Evolutionary conservation across 257 asterid genomes (phyloP), one percentile per base, ranked within the genome.

Genomic region (Striga asiatica): DNA sequence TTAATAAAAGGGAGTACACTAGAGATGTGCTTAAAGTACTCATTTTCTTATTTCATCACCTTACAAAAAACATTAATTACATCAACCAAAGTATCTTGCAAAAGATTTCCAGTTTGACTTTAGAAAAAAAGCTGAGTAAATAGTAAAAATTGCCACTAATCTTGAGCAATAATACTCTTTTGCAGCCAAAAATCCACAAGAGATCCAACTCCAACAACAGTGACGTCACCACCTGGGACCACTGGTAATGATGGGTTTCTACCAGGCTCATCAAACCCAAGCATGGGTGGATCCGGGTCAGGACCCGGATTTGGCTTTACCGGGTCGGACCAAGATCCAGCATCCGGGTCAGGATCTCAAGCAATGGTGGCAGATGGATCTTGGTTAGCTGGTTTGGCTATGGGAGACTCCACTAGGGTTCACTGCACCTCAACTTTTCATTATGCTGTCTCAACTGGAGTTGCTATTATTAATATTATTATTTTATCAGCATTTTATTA

Each of bases 161-260:
- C 4, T 46, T 41, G 3, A 3, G 1, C 32, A n/a, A n/a, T n/a
- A n/a, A 8, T 4, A 48, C 20, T 7, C 55, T 51, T 56, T 8
- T 72, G 74, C 93, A 89, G 97, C 71, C 92, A 82, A 67, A 89
- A 89, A 77, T 85, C 97, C 19, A 73, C 97, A 3, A 81, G 76
- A 64, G 92, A 85, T 68, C 68, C 94, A 3, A 62, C 79, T 2
- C 76, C 42, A 35, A 35, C 93, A 46, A 43, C 84, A 47, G 65
- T 77, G 50, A 63, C 85, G 60, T 48, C 16, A 6, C 64, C 80
- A 62, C 42, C 45, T 2, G 84, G 61, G 34, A 56, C 74, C 50
- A 55, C 61, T 5, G 61, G 53, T 71, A 56, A 64, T 6, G 73
- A 58, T 54, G 79, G 75, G 60, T 70, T 75, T 10, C 37, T 52